phyloP scores from a whole-genome alignment of 768 basidiomycete species.

The Lactifluus volemus region DNA sequence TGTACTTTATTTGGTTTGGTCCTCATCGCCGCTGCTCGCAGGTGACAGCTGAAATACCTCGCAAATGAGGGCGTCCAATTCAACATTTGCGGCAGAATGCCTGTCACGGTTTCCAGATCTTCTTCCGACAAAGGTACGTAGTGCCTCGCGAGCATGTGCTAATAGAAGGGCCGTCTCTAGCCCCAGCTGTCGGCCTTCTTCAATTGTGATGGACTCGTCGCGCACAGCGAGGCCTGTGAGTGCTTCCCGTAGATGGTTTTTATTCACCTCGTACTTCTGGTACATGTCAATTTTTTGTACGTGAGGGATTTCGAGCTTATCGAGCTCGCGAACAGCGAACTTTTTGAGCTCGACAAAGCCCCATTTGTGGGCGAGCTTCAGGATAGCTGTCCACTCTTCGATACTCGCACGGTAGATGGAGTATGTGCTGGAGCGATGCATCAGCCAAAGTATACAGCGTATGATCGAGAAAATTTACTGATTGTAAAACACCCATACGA shows the following conservation, averaged over 20 bases:
- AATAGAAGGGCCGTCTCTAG: slow-evolving; percentile 45
- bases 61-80: slow-evolving; percentile 3
- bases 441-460: background rate
- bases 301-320: slow-evolving; percentile 32
- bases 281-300: slow-evolving; percentile 50
- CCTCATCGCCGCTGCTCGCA: background rate
- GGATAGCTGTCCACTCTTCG: slow-evolving; percentile 46
- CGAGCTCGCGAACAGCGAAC: slow-evolving; percentile 34
- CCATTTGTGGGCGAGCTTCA: slow-evolving; percentile 49
- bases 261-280: slow-evolving; percentile 42
- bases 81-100: background rate
- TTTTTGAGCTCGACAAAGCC: slow-evolving; percentile 41
- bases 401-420: slow-evolving; percentile 45
- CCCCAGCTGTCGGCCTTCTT: slow-evolving; percentile 48
- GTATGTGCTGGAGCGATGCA: slow-evolving; percentile 36
- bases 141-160: slow-evolving; percentile 42
- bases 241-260: slow-evolving; percentile 38
- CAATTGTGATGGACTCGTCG: slow-evolving; percentile 39
- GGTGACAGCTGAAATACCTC: slow-evolving; percentile 6
- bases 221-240: slow-evolving; percentile 47
- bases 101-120: background rate
- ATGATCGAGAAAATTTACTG: slow-evolving; percentile 20
- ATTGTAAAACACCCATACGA: slow-evolving; percentile 29
- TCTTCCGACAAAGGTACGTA: background rate
- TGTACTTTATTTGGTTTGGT: background rate